Evolutionary conservation across 805 yeast genomes (phyloP), one percentile per base, ranked within the genome.

Genomic region (Metschnikowia colocasiae): DNA sequence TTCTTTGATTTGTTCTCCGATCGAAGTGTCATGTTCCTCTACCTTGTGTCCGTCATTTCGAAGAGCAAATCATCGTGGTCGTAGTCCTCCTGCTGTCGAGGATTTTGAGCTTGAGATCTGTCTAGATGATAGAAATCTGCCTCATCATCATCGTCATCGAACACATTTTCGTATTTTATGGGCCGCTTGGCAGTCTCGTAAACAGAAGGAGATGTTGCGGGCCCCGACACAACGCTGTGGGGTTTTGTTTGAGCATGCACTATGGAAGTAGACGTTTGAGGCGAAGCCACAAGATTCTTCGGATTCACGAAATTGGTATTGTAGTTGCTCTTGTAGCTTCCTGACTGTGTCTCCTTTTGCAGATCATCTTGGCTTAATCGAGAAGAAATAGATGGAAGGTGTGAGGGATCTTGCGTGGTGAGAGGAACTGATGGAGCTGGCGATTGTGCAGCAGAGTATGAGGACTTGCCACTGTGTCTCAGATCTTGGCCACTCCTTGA

Each of bases 101-200:
- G 39, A 19, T 13, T 22, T 22, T 26, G 46, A 32, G 32, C 32
- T n/a, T 31, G 19, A 16, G 26, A 34, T 6, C 38, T 50, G 37
- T 27, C 40, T 22, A 45, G 25, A 20, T 43, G 29, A 18, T 40
- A 51, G 29, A 49, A 55, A 20, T 55, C 52, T 10, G 40, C 20
- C 9, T 52, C 53, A 23, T 80, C 83, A 32, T 76, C 80, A 34
- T 69, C 74, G 45, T 71, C 75, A 18, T 70, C 76, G 57, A 71
- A 72, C 19, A 71, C 75, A 52, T 67, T 63, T 31, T 64, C 73
- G 55, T 72, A 72, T 27, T 60, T 59, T 18, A 65, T 61, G 2
- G 57, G 54, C 38, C 52, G 43, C 42, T 61, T 58, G 19, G 49
- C 48, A n/a, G 57, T 38, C 3, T 43, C 51, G 49, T 57, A 61